Evolutionary conservation across 164 flowering plant genomes (phyloP).

Genomic region (Liriodendron chinense): DNA sequence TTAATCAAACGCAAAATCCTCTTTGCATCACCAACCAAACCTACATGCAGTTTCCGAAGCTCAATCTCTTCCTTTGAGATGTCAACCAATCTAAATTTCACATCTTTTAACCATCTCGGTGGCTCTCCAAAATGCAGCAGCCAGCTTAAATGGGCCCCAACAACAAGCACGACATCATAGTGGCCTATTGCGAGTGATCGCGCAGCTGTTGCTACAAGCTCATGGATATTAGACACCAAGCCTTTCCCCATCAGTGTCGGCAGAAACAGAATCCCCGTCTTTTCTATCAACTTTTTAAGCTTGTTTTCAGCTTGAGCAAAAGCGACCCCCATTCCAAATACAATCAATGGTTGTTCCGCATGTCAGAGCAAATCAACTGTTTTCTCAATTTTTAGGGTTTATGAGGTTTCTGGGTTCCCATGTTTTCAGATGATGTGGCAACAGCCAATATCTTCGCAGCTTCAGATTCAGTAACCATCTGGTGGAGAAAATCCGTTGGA

Average conservation of each 20-base stretch:
- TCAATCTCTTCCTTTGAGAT: slow-evolving; percentile 70
- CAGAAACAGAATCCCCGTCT: slow-evolving; percentile 86
- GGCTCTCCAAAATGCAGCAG: slow-evolving; percentile 93
- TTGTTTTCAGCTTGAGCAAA: slow-evolving; percentile 62
- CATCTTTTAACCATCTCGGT: slow-evolving; percentile 87
- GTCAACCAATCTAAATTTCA: slow-evolving; percentile 84
- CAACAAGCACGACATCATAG: slow-evolving; percentile 88
- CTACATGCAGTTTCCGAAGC: slow-evolving; percentile 67
- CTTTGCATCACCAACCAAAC: slow-evolving; percentile 81
- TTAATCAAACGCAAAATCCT: slow-evolving; percentile 49
- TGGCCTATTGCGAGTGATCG: slow-evolving; percentile 85
- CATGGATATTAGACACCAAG: slow-evolving; percentile 72
- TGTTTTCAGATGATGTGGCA: slow-evolving; percentile 21
- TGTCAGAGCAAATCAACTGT: slow-evolving; percentile 58
- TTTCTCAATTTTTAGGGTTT: slow-evolving; percentile 36
- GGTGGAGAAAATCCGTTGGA: slow-evolving; percentile 87
- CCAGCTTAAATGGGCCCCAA: slow-evolving; percentile 97
- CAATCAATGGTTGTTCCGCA: slow-evolving; percentile 81
- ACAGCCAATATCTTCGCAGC: slow-evolving; percentile 44
- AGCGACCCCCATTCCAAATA: slow-evolving; percentile 93
- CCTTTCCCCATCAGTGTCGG: slow-evolving; percentile 99
- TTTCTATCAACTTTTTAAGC: slow-evolving; percentile 60
- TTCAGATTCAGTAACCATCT: slow-evolving; percentile 52
- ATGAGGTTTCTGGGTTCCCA: slow-evolving; percentile 9
- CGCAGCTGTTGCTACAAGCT: slow-evolving; percentile 84